These are phyloP conservation scores for Dioscorea alata DNA, from an alignment of 106 monocot genomes.

Conservation along the genomic window DNA sequence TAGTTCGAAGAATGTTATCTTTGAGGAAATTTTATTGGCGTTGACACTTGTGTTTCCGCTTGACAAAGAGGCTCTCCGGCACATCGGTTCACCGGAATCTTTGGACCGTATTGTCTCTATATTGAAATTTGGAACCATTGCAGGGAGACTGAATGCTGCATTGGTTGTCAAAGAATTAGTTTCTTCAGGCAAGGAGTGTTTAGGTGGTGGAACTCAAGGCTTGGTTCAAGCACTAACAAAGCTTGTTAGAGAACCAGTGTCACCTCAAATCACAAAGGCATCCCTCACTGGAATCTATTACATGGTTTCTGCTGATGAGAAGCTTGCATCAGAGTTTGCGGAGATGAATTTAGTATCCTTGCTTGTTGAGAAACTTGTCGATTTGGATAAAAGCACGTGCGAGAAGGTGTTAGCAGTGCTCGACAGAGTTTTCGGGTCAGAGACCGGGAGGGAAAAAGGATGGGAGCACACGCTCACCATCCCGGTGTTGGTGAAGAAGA, in stretches of 20 bases:
- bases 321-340: constrained; percentile 13
- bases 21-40: constrained; percentile 42
- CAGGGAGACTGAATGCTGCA: constrained; percentile 23
- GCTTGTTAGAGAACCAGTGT: constrained; percentile 33
- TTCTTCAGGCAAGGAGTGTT: not conserved
- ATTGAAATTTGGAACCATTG: constrained; percentile 13
- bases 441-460: constrained; percentile 32
- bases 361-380: constrained; percentile 57
- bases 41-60: constrained; percentile 28
- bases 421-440: constrained; percentile 29
- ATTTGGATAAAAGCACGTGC: constrained; percentile 44
- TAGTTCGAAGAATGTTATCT: not conserved
- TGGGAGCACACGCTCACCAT: constrained; percentile 37
- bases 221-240: constrained; percentile 20
- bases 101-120: constrained; percentile 24
- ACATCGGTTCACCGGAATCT: constrained; percentile 11
- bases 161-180: constrained; percentile 26
- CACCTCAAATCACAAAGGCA: constrained; percentile 37
- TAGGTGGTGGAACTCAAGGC: constrained; percentile 8
- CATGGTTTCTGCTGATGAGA: constrained; percentile 14
- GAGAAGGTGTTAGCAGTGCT: constrained; percentile 61
- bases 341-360: constrained; percentile 27
- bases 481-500: constrained; percentile 51
- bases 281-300: constrained; percentile 25
- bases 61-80: constrained; percentile 10